Evolutionary conservation across 2,329 filamentous ascomycete species (phyloP).

Genomic region (Fulvia fulva): DNA sequence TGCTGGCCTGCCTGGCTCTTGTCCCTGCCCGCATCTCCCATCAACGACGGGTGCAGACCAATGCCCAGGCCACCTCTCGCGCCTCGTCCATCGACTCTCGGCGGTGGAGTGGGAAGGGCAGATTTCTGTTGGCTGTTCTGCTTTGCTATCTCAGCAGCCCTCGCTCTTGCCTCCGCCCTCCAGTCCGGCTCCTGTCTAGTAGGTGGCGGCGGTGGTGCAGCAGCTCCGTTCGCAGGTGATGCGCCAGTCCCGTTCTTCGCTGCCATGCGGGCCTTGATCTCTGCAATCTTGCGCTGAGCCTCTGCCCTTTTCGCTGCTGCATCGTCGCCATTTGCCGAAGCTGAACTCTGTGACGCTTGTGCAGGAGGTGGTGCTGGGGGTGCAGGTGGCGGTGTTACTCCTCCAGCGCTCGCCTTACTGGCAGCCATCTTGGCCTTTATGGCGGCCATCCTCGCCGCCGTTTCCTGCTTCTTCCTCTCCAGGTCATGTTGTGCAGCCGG

Average conservation of each 20-base stretch:
- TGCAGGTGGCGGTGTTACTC: conserved; percentile 7
- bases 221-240: conserved; percentile 20
- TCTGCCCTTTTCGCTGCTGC: conserved; percentile 29
- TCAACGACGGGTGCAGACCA: conserved; percentile 71
- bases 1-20: conserved; percentile 43
- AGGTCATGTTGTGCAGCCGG: conserved; percentile 26
- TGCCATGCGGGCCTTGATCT: conserved; percentile 33
- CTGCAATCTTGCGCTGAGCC: conserved; percentile 32
- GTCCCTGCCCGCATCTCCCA: conserved; percentile 49
- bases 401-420: conserved; percentile 20
- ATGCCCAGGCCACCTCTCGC: conserved; percentile 68
- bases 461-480: conserved; percentile 33
- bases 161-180: conserved; percentile 25
- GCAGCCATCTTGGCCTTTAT: conserved; percentile 34
- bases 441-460: conserved; percentile 33
- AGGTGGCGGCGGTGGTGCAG: conserved; percentile 15
- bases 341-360: conserved; percentile 13
- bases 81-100: conserved; percentile 46
- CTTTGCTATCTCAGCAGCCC: conserved; percentile 22
- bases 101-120: conserved; percentile 33
- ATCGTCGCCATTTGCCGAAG: conserved; percentile 11
- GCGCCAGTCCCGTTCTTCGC: conserved; percentile 17
- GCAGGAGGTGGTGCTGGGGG: conserved; percentile 11
- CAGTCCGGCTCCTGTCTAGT: conserved; percentile 14
- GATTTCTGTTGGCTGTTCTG: conserved; percentile 13